Evolutionary conservation across 75 land plant species (phyloP).

Genomic region (Pinus tabuliformis): DNA sequence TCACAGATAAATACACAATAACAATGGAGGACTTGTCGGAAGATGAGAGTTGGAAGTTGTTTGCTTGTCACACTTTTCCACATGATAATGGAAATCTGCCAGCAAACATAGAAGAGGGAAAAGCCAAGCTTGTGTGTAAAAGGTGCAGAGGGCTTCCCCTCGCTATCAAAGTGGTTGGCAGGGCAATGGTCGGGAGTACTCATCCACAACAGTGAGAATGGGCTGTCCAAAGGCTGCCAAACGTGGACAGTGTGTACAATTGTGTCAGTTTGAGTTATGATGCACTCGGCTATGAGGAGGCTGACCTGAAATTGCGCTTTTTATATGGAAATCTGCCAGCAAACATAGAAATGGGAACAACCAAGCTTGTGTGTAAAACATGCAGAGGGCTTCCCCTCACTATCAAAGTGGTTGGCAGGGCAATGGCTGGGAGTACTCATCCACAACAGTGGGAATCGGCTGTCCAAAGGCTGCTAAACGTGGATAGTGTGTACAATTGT

Average conservation of each 20-base stretch:
- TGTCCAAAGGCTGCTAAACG: too few species aligned
- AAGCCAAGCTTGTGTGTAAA: not conserved
- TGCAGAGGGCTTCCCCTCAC: too few species aligned
- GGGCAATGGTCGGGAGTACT: not conserved
- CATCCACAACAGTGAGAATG: not conserved
- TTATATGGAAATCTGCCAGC: too few species aligned
- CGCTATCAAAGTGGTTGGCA: not conserved
- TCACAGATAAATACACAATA: not conserved
- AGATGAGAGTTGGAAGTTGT: slow-evolving; percentile 5
- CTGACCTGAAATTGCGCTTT: not conserved
- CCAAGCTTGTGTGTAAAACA: too few species aligned
- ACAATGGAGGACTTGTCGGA: not conserved
- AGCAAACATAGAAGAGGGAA: not conserved
- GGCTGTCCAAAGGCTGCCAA: not conserved
- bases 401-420: too few species aligned
- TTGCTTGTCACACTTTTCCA: not conserved
- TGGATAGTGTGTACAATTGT: too few species aligned
- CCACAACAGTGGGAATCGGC: too few species aligned
- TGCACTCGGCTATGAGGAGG: not conserved
- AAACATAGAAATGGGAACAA: too few species aligned
- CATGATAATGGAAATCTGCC: not conserved
- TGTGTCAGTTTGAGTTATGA: not conserved
- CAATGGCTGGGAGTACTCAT: too few species aligned
- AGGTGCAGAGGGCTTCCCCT: not conserved
- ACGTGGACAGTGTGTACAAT: not conserved